A percentile compares a stretch with the other conserved stretches of the same genome.
Evolutionary conservation across 2,329 filamentous ascomycete species (phyloP).

Genomic region (Neocatenulostroma microsporum): DNA sequence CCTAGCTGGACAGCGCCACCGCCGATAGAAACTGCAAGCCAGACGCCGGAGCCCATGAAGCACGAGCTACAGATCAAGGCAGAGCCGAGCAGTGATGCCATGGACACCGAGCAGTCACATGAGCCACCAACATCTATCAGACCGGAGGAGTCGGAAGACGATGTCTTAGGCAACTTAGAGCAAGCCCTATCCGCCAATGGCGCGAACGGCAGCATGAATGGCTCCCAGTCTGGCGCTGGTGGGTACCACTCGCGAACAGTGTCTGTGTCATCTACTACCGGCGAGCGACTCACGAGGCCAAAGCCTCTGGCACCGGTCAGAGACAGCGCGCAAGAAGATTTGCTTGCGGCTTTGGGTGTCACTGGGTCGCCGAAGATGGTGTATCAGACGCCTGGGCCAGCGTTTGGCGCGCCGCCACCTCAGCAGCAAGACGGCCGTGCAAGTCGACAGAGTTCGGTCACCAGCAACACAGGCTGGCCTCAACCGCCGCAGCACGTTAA

Average conservation of each 20-base stretch:
- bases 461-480: conserved; percentile 1
- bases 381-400: conserved; percentile 32
- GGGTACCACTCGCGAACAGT: conserved; percentile 19
- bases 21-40: not conserved
- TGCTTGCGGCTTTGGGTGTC: conserved; percentile 31
- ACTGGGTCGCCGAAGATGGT: conserved; percentile 31
- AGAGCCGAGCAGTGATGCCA: not conserved
- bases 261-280: conserved; percentile 19
- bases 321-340: conserved; percentile 27
- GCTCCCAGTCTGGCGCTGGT: conserved; percentile 2
- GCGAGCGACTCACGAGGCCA: conserved; percentile 16
- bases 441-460: conserved; percentile 9
- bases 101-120: not conserved
- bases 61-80: not conserved
- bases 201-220: conserved; percentile 4
- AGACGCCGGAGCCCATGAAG: not conserved
- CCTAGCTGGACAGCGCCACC: conserved; percentile 1
- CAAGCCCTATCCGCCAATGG: conserved; percentile 23
- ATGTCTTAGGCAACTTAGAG: conserved; percentile 20
- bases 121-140: conserved; percentile 1
- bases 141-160: conserved; percentile 1
- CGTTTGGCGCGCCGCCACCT: conserved; percentile 24
- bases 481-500: conserved; percentile 1
- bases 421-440: not conserved
- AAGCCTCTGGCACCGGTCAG: conserved; percentile 21